Base-by-base conservation (phyloP, 805 yeast species). In the Jamesozyma gamospora region DNA sequence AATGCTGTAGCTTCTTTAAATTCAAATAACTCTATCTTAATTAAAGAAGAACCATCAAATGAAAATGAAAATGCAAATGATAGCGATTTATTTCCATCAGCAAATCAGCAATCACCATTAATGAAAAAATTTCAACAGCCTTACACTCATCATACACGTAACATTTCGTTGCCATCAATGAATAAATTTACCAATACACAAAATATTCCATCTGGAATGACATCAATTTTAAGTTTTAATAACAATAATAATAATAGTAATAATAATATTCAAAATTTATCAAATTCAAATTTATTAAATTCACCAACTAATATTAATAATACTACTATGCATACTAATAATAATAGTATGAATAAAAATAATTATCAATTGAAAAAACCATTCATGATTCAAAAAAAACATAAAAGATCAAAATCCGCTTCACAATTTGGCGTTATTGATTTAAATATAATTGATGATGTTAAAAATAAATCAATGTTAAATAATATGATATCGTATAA, bases 1-100 rank as follows among this genome's bases (percentile, higher is more conserved):
- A 72, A 70, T 17, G 85, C 86, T 1, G 82, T 80, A 1, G 80
- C 84, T 0, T 64, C 66, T 1, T 49, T 72, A 27, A 57, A 55
- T 30, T 58, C 56, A 29, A 55, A 58, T 11, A 21, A 24, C 18
- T 45, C 51, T 7, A 47, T 46, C 7, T 38, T 36, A 2, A 39
- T 58, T 18, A 57, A 51, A 38, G 62, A 58, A 41, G 53, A 47
- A 41, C 53, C 47, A 3, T 7, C 21, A 4, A 16, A 30, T 17
- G 30, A 25, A 9, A 9, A 13, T 28, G 14, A n/a, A 14, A n/a
- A n/a, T n/a, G n/a, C n/a, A n/a, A n/a, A n/a, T n/a, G n/a, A n/a
- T n/a, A n/a, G n/a, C n/a, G n/a, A n/a, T n/a, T n/a, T n/a, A n/a
- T 18, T 27, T 4, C 8, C 16, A 12, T 14, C 21, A 16, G 16